phyloP scores from a whole-genome alignment of 345 rosid genomes.

The Pseudoturritis turrita region DNA sequence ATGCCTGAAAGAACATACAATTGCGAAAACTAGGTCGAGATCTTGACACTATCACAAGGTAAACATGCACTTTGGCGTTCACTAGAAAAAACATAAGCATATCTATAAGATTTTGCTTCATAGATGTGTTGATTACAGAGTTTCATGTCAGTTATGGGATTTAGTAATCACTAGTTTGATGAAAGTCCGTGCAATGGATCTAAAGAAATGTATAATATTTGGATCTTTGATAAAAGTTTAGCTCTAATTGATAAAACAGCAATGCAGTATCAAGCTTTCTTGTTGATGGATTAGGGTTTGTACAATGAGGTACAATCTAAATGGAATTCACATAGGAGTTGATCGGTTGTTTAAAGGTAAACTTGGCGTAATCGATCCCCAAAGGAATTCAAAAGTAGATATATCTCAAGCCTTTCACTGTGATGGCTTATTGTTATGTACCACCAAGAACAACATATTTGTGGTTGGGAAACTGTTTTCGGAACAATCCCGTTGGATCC shows the following conservation, averaged over 20 bases:
- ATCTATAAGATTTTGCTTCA: background rate
- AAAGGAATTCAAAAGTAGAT: background rate
- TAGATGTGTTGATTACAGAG: background rate
- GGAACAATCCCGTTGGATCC: too few species aligned
- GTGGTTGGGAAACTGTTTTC: too few species aligned
- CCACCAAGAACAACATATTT: too few species aligned
- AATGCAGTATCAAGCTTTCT: background rate
- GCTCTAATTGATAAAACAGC: too few species aligned
- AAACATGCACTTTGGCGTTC: background rate
- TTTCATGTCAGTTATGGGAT: background rate
- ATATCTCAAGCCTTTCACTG: background rate
- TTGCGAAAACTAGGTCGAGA: background rate
- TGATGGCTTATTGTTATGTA: too few species aligned
- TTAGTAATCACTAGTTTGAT: background rate
- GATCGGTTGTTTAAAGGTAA: too few species aligned
- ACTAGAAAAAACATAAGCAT: background rate
- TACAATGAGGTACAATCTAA: background rate
- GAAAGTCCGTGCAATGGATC: background rate
- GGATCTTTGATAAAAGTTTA: too few species aligned
- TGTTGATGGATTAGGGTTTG: background rate
- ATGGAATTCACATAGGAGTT: too few species aligned
- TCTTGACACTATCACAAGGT: background rate
- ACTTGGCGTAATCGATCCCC: background rate
- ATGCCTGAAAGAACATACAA: slow-evolving; percentile 3
- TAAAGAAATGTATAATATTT: too few species aligned